phyloP scores from a whole-genome alignment of 179 eudicot species.

The Pouteria campechiana region DNA sequence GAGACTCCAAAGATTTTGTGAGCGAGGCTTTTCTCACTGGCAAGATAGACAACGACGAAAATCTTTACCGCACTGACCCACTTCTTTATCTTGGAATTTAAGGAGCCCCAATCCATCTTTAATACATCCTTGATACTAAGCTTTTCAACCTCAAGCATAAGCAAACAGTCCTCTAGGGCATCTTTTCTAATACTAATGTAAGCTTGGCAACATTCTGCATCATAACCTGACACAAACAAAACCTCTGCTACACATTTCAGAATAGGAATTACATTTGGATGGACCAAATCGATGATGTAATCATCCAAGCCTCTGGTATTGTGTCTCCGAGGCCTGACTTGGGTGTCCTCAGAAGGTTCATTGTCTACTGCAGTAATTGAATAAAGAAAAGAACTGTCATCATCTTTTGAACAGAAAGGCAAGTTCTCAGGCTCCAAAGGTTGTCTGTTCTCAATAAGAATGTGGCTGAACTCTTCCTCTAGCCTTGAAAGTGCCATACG shows the following conservation, averaged over 20 bases:
- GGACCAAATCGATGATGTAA: constrained; percentile 43
- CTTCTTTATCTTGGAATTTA: constrained; percentile 71
- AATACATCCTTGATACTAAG: constrained; percentile 65
- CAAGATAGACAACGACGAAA: constrained; percentile 34
- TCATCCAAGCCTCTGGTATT: constrained; percentile 63
- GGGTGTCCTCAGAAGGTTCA: constrained; percentile 13
- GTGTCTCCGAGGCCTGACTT: constrained; percentile 12
- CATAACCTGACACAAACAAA: constrained; percentile 72
- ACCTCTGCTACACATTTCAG: constrained; percentile 62
- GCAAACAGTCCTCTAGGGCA: constrained; percentile 51
- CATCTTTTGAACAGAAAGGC: constrained; percentile 42
- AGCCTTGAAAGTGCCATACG: constrained; percentile 75
- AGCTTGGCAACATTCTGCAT: constrained; percentile 83
- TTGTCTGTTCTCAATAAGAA: constrained; percentile 31
- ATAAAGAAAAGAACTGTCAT: constrained; percentile 27
- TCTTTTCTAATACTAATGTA: constrained; percentile 53
- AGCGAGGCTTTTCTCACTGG: constrained; percentile 47
- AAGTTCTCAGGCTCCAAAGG: constrained; percentile 49
- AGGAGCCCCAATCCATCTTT: constrained; percentile 47
- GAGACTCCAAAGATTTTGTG: constrained; percentile 51
- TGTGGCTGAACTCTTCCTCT: constrained; percentile 65
- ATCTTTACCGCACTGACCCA: constrained; percentile 63
- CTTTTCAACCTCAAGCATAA: constrained; percentile 50
- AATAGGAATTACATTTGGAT: constrained; percentile 36
- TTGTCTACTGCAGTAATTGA: constrained; percentile 31